These are phyloP conservation scores for Prosopis cineraria DNA, from an alignment of 306 rosid species.

Conservation along the genomic window DNA sequence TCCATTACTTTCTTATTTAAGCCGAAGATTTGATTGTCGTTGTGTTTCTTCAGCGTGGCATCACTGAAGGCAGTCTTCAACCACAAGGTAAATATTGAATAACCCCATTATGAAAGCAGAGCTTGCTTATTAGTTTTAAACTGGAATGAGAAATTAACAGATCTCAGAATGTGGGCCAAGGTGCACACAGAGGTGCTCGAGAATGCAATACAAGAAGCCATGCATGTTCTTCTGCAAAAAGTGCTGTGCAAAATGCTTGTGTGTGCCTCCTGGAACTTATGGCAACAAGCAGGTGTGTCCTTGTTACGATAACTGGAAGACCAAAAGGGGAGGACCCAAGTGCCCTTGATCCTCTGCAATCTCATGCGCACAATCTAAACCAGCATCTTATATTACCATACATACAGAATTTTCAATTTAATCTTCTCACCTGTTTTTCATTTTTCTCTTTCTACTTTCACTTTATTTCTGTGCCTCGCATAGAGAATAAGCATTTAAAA, in stretches of 20 bases:
- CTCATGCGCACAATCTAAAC: too few species aligned
- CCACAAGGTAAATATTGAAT: slow-evolving; percentile 63
- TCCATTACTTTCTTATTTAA: too few species aligned
- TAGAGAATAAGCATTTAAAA: too few species aligned
- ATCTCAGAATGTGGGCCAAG: slow-evolving; percentile 51
- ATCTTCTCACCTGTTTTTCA: too few species aligned
- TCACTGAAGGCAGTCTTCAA: slow-evolving; percentile 66
- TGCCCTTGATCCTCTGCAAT: too few species aligned
- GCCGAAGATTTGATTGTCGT: too few species aligned
- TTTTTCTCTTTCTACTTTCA: too few species aligned
- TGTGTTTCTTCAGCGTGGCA: slow-evolving; percentile 57
- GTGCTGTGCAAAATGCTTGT: slow-evolving; percentile 60
- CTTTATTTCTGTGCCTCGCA: too few species aligned
- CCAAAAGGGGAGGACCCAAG: slow-evolving; percentile 71
- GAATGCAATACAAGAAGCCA: slow-evolving; percentile 60
- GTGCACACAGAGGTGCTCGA: slow-evolving; percentile 53
- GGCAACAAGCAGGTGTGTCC: slow-evolving; percentile 66
- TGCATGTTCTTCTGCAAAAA: slow-evolving; percentile 67
- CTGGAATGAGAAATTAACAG: neutral
- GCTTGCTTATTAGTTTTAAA: too few species aligned
- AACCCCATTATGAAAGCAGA: too few species aligned
- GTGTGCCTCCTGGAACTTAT: slow-evolving; percentile 62
- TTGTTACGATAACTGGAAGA: slow-evolving; percentile 70
- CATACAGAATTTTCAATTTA: too few species aligned
- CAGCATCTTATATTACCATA: too few species aligned